Evolutionary conservation across 768 basidiomycete species (phyloP).

Genomic region (Boletus edulis): DNA sequence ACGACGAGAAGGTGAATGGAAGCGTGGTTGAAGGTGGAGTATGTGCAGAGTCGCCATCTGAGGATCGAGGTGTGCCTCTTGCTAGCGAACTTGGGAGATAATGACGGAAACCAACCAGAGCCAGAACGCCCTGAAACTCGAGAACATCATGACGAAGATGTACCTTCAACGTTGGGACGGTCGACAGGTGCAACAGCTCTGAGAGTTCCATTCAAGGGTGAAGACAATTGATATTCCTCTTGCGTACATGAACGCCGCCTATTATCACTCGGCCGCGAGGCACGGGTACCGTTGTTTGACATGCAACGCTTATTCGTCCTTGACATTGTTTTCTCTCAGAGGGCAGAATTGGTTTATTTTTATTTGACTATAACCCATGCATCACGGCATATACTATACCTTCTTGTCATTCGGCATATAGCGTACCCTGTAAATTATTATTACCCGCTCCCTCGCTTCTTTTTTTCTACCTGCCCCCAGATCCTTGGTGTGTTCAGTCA

Average conservation of each 20-base stretch:
- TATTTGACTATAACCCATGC: constrained; percentile 10
- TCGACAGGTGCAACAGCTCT: constrained; percentile 21
- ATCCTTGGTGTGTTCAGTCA: too few species aligned
- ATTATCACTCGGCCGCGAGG: neutral
- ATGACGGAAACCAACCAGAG: constrained; percentile 5
- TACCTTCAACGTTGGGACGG: constrained; percentile 26
- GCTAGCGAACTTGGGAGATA: constrained; percentile 2
- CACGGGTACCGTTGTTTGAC: neutral
- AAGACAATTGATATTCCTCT: constrained; percentile 1
- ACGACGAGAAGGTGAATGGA: constrained; percentile 32
- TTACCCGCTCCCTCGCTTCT: neutral
- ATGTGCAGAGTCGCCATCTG: constrained; percentile 5
- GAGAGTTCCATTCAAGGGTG: constrained; percentile 5
- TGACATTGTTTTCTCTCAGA: neutral
- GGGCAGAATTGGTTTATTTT: constrained; percentile 8
- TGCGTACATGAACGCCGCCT: neutral
- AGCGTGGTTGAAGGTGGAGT: constrained; percentile 13
- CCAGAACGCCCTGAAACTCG: constrained; percentile 1
- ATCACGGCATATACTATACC: neutral
- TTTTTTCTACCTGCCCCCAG: too few species aligned
- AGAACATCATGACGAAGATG: constrained; percentile 16
- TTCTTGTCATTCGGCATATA: constrained; percentile 6
- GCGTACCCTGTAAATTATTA: constrained; percentile 6
- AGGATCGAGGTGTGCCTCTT: constrained; percentile 6
- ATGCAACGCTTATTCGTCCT: neutral